Evolutionary conservation across 495 filamentous ascomycete species (phyloP), one percentile per base, ranked within the genome.

Genomic region (Lophiostoma macrostomum): DNA sequence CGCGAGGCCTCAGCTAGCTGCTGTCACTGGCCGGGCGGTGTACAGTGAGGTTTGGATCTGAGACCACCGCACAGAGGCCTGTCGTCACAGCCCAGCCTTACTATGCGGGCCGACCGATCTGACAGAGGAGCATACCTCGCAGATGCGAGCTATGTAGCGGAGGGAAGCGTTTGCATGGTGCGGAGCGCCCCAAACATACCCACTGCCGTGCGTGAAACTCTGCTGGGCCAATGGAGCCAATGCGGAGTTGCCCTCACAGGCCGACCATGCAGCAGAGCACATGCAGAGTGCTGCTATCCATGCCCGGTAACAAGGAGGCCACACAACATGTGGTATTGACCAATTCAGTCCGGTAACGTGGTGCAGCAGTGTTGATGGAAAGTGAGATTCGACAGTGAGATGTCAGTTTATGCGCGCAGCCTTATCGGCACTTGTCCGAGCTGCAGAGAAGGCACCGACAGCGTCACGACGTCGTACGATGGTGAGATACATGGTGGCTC

Each of bases 61-160:
- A 16, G 16, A 11, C 7, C n/a, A 16, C 36, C 8, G 12, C 35
- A 18, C 42, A 31, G 27, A 23, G 16, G 13, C 6, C 31, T 31
- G 8, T 11, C 24, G 42, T 45, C 42, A 45, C 42, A 45, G 29
- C 24, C 31, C 16, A 27, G 16, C 20, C 23, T n/a, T 8, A 16
- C 31, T 30, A 45, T 45, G 42, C 42, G 31, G 42, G 24, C 27
- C 24, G 42, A 28, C 42, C 22, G 10, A 8, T 48, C 37, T 43
- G 49, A 52, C 43, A 18, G 43, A 50, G 36, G 49, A 52, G 38
- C 49, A 14, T 27, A 43, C 49, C 24, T 34, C 46, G 29, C 5
- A 2, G 12, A 39, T 50, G 44, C 44, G 19, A 20, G 20, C 22
- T 8, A 4, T 18, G 30, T 34, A 5, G 34, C 32, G 47, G 5